phyloP scores from a whole-genome alignment of 2,329 filamentous ascomycete genomes.

The Sporothrix mexicana region DNA sequence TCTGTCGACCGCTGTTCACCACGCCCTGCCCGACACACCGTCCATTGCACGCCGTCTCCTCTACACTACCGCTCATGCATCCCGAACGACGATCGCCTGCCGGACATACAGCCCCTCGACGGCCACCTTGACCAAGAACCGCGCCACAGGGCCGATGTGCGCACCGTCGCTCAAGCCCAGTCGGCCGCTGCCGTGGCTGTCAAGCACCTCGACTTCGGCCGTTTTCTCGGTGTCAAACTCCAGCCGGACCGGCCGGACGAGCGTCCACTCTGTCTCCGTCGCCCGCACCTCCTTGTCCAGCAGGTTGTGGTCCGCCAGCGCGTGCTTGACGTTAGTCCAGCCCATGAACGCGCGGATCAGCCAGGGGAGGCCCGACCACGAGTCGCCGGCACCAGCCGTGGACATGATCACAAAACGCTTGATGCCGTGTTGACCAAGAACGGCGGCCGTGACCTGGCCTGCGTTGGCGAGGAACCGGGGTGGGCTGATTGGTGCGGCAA shows the following conservation, averaged over 20 bases:
- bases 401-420: conserved; percentile 49
- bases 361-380: conserved; percentile 46
- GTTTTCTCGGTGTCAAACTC: conserved; percentile 44
- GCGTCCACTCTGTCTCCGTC: conserved; percentile 47
- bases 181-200: conserved; percentile 42
- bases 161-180: conserved; percentile 44
- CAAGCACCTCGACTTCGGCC: conserved; percentile 42
- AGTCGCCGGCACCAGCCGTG: conserved; percentile 49
- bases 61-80: not conserved
- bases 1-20: too few species aligned
- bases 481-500: conserved; percentile 48
- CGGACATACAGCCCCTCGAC: conserved; percentile 39
- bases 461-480: conserved; percentile 49
- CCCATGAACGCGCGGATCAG: conserved; percentile 47
- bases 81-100: conserved; percentile 2
- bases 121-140: conserved; percentile 46
- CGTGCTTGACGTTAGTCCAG: conserved; percentile 50
- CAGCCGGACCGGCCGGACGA: conserved; percentile 46
- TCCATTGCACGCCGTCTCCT: not conserved
- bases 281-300: conserved; percentile 47
- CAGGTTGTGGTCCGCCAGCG: conserved; percentile 47
- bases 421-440: conserved; percentile 44
- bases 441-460: conserved; percentile 45
- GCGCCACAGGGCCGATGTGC: conserved; percentile 42
- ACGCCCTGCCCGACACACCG: not conserved